phyloP scores from a whole-genome alignment of 768 basidiomycete genomes.

The Tylopilus rubrobrunneus region DNA sequence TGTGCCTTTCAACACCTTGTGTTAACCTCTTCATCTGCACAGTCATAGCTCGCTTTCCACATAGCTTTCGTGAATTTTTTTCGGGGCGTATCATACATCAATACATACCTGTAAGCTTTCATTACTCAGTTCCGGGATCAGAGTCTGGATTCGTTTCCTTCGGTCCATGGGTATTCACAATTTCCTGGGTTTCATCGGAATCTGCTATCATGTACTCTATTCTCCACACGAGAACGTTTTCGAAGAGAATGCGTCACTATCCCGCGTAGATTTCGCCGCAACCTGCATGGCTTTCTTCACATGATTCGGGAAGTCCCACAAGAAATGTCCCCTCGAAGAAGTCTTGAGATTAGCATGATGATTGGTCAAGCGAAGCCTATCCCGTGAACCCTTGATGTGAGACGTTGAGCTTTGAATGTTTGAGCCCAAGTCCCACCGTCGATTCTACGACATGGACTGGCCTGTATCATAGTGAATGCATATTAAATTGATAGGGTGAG shows the following conservation, averaged over 20 bases:
- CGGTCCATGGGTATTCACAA: background rate
- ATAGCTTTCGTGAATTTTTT: background rate
- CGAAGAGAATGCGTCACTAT: background rate
- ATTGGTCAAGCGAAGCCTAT: background rate
- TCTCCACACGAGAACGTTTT: background rate
- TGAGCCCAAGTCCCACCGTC: too few relatives aligned
- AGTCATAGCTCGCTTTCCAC: background rate
- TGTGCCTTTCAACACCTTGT: background rate
- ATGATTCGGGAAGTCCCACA: background rate
- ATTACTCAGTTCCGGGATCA: background rate
- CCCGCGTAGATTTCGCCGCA: background rate
- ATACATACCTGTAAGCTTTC: slow-evolving; percentile 4
- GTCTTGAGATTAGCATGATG: background rate
- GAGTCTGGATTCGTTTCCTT: background rate
- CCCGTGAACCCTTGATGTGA: background rate
- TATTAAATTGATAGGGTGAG: background rate
- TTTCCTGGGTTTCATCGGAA: background rate
- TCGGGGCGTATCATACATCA: background rate
- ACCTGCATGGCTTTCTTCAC: background rate
- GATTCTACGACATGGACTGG: too few relatives aligned
- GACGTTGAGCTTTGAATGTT: too few relatives aligned
- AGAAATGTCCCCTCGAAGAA: too few relatives aligned
- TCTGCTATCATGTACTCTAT: too few relatives aligned
- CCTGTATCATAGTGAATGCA: background rate
- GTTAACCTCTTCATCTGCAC: background rate